Evolutionary conservation across 345 rosid species (phyloP).

Genomic region (Cardamine chenopodiifolia): DNA sequence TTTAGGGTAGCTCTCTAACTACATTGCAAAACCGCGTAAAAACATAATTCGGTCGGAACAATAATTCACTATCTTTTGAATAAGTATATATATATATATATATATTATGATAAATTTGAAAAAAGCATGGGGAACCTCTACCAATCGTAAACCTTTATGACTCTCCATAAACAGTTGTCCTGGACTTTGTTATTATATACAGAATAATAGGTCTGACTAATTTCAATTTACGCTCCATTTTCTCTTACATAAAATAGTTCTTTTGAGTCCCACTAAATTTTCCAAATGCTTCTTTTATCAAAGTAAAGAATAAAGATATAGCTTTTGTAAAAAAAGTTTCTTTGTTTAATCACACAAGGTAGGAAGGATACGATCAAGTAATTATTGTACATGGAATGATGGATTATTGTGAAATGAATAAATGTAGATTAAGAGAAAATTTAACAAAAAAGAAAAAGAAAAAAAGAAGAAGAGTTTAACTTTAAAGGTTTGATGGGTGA

Average conservation of each 20-base stretch:
- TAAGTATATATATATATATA: background rate
- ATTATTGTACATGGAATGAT: background rate
- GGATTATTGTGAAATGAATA: background rate
- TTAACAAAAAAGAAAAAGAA: background rate
- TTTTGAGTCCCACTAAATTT: background rate
- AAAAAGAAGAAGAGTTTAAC: background rate
- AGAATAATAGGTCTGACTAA: background rate
- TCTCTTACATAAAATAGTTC: background rate
- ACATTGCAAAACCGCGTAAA: background rate
- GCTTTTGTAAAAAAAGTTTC: background rate
- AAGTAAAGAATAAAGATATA: background rate
- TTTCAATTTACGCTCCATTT: background rate
- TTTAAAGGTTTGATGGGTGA: conserved; percentile 9
- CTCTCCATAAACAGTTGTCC: conserved; percentile 20
- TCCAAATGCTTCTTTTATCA: background rate
- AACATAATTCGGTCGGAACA: background rate
- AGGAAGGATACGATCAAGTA: background rate
- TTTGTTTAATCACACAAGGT: background rate
- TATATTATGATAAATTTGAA: background rate
- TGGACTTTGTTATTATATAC: background rate
- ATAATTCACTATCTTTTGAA: background rate
- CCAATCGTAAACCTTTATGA: background rate
- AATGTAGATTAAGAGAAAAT: background rate
- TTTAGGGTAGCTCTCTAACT: background rate
- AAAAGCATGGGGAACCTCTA: conserved; percentile 9